Evolutionary conservation across 1,284 basidiomycete species (phyloP).

Genomic region (Taiwanofungus camphoratus): DNA sequence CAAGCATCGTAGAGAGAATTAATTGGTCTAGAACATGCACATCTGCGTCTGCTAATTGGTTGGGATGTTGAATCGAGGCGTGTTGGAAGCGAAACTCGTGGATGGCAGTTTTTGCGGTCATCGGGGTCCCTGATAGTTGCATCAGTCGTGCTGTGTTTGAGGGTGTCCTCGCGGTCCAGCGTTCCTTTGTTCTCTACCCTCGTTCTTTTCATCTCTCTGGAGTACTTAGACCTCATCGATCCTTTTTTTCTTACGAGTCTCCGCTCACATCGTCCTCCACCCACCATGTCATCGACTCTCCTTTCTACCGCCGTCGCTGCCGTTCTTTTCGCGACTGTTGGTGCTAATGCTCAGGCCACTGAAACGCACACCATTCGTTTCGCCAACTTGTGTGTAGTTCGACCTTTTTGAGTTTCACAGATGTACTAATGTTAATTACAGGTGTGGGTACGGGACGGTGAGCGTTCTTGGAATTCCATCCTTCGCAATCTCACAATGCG

Average conservation of each 20-base stretch:
- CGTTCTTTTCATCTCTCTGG: constrained; percentile 13
- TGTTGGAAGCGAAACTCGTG: too few relatives aligned
- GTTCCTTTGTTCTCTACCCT: constrained; percentile 12
- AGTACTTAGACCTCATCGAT: constrained; percentile 8
- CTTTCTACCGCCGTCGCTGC: constrained; percentile 22
- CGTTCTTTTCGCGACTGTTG: constrained; percentile 20
- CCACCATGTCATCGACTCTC: constrained; percentile 28
- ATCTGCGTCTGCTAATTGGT: too few relatives aligned
- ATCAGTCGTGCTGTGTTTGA: constrained; percentile 3
- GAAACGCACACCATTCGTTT: constrained; percentile 34
- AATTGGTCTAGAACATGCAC: too few relatives aligned
- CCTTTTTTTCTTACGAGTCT: constrained; percentile 16
- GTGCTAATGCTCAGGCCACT: constrained; percentile 26
- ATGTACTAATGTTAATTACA: constrained; percentile 11
- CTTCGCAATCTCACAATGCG: constrained; percentile 4
- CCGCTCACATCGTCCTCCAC: constrained; percentile 10
- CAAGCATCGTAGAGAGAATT: too few relatives aligned
- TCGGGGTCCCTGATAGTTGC: constrained; percentile 14
- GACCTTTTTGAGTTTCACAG: background rate
- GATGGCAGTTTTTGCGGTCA: too few relatives aligned
- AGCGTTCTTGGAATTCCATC: too few relatives aligned
- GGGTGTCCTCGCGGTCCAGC: too few relatives aligned
- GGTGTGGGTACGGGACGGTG: constrained; percentile 35
- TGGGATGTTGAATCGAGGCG: too few relatives aligned
- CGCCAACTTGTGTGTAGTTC: constrained; percentile 29